Base-by-base conservation (phyloP, 1,139 yeast species). In the Protomyces gravidus region DNA sequence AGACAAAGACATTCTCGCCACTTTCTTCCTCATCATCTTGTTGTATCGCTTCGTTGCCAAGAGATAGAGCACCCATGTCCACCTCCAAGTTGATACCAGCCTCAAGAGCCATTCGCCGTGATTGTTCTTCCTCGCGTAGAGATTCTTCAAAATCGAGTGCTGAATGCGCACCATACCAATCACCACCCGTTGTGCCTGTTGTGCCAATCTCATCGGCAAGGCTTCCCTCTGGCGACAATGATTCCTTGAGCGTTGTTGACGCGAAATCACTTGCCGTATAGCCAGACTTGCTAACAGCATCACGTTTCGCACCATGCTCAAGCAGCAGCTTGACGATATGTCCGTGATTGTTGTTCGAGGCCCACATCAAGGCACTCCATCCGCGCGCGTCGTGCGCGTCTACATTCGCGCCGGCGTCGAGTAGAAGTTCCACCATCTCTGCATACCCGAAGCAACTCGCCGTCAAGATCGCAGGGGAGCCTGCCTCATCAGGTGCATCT, bases 281-380 rank as follows among this genome's bases (percentile, higher is more conserved):
- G 3, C 78, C 79, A 1, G 72, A 61, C 7, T 68, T 59, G 1
- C 76, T 71, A 26, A 65, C 65, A 26, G 68, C 62, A 2, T 62
- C 50, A 2, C 67, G 63, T 26, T 71, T 69, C 0, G 78, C 78
- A 15, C 73, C 76, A 45, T 68, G 65, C 17, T 71, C 75, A 48
- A 75, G 61, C 53, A 75, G 65, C 52, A 63, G 62, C 60, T 68
- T 67, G 23, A 73, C 76, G 46, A 75, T 72, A 23, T 66, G 66
- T 17, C 68, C 63, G 53, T 74, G 75, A 60, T 71, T 72, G 64
- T 73, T 74, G 64, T 73, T 75, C 47, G 74, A 71, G 7, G 79
- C 79, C 79, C 79, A 76, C 76, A 76, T 76, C 45, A 76, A 66
- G 13, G 79, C 74, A 1, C 79, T 73, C 78, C 78, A 76, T 58